Conservation (phyloP, 23 red algal genomes). For the Chondrus crispus region DNA sequence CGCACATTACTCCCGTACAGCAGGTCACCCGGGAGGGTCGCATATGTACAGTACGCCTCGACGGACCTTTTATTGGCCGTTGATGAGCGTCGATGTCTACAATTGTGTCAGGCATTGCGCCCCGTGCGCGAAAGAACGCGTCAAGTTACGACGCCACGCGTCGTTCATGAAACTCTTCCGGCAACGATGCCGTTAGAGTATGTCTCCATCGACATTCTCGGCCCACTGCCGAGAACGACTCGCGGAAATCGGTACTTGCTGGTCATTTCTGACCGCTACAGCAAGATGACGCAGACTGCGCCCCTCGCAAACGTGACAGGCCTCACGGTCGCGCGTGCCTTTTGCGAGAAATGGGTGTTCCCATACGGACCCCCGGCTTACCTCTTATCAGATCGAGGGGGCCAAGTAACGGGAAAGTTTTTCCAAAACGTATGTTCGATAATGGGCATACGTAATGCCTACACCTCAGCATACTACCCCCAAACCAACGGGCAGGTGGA, state of each 20-base stretch:
- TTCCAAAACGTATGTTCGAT: background rate
- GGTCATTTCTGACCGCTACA: background rate
- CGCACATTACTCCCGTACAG: background rate
- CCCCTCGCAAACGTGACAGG: background rate
- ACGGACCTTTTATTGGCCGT: background rate
- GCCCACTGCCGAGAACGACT: background rate
- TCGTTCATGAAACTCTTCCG: background rate
- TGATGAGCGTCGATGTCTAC: background rate
- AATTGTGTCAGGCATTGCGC: background rate
- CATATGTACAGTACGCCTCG: background rate
- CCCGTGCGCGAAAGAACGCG: background rate
- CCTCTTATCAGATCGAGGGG: background rate
- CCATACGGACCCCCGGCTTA: background rate
- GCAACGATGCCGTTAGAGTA: background rate
- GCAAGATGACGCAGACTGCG: background rate
- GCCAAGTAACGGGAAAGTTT: background rate
- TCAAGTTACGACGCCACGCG: background rate
- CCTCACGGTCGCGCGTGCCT: background rate
- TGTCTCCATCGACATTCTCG: slow-evolving; percentile 15
- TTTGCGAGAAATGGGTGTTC: background rate
- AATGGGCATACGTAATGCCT: background rate
- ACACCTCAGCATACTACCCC: slow-evolving; percentile 9
- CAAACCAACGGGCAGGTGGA: slow-evolving; percentile 38
- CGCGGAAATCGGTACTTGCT: background rate
- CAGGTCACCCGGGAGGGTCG: background rate